Evolutionary conservation across 805 yeast species (phyloP).

Genomic region (Naumovozyma castellii): DNA sequence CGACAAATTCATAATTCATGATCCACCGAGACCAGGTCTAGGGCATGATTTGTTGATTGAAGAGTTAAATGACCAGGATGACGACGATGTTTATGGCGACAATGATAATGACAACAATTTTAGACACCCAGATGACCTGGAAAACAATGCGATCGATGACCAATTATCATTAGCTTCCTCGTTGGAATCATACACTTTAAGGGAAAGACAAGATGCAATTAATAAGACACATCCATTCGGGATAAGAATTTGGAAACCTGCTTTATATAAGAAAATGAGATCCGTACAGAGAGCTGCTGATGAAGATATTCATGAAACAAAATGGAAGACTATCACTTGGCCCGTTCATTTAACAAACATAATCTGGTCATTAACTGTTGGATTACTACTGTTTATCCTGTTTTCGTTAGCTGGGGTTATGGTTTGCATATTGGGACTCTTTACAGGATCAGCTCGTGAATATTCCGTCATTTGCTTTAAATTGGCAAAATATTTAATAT

Average conservation of each 20-base stretch:
- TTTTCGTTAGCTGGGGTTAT: conserved; percentile 35
- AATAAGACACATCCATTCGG: conserved; percentile 97
- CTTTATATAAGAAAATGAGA: conserved; percentile 83
- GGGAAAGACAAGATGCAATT: conserved; percentile 93
- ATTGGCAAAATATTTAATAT: conserved; percentile 61
- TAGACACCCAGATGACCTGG: conserved; percentile 9
- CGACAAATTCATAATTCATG: conserved; percentile 13
- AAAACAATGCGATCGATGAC: conserved; percentile 27
- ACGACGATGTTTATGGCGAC: conserved; percentile 8
- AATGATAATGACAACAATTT: conserved; percentile 24
- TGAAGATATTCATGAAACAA: conserved; percentile 81
- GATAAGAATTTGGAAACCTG: conserved; percentile 97
- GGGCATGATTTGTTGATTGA: conserved; percentile 11
- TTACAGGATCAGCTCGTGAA: conserved; percentile 40
- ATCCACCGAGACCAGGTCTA: conserved; percentile 4
- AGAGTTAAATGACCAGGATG: conserved; percentile 7
- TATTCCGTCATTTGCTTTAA: conserved; percentile 54
- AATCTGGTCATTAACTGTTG: conserved; percentile 68
- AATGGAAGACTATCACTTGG: conserved; percentile 44
- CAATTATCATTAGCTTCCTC: conserved; percentile 33
- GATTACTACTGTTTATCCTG: conserved; percentile 46
- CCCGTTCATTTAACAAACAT: conserved; percentile 59
- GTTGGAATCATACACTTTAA: conserved; percentile 72
- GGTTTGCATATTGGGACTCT: conserved; percentile 35
- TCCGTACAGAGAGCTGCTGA: conserved; percentile 88